These are phyloP conservation scores for Celoporthe dispersa DNA, from an alignment of 2,329 filamentous ascomycete genomes.

Conservation along the genomic window DNA sequence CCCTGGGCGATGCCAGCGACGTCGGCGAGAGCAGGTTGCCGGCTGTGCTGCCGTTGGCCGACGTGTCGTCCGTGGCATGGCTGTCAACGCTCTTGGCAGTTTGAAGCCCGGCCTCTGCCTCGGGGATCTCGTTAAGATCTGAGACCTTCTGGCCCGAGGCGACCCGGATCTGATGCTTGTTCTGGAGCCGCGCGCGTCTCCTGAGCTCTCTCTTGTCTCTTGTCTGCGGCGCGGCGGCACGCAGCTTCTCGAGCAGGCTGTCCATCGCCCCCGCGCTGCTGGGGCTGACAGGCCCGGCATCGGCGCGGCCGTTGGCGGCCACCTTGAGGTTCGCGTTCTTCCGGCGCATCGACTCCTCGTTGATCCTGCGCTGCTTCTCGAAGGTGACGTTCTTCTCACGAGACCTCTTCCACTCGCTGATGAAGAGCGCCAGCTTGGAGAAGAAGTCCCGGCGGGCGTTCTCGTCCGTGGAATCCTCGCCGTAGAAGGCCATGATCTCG, in stretches of 20 bases:
- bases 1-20: conserved; percentile 46
- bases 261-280: conserved; percentile 91
- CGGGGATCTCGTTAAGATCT: conserved; percentile 67
- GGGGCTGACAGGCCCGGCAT: conserved; percentile 63
- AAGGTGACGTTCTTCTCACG: conserved; percentile 85
- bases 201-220: conserved; percentile 88
- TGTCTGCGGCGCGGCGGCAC: conserved; percentile 87
- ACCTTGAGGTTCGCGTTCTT: conserved; percentile 76
- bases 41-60: conserved; percentile 56
- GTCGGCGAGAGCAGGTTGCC: conserved; percentile 23
- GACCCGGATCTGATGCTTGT: conserved; percentile 85
- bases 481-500: conserved; percentile 95
- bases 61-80: conserved; percentile 52
- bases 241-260: conserved; percentile 89
- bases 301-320: conserved; percentile 47
- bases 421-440: conserved; percentile 85
- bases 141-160: conserved; percentile 90
- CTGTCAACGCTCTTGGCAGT: conserved; percentile 39
- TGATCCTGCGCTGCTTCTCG: conserved; percentile 82
- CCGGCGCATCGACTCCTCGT: conserved; percentile 90
- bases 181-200: conserved; percentile 85
- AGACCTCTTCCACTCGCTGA: conserved; percentile 95
- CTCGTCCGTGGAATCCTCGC: conserved; percentile 90
- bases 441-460: conserved; percentile 96
- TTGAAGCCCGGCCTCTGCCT: conserved; percentile 50